These are phyloP conservation scores for Phytopythium cucurbitacearum DNA, from an alignment of 352 stramenopile species.

Conservation along the genomic window DNA sequence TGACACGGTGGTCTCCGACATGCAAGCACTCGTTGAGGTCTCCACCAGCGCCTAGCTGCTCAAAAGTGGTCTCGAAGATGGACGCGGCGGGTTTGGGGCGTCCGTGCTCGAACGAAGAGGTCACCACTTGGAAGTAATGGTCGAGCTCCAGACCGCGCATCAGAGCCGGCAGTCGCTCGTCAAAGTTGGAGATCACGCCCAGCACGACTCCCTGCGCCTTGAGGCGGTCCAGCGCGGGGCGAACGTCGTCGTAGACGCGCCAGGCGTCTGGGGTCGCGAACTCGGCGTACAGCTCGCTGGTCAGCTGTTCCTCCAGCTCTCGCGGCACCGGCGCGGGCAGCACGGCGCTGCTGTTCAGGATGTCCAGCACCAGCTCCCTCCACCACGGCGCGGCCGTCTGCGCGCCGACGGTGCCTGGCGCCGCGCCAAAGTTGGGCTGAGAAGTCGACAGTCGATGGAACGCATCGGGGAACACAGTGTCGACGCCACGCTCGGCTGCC, in stretches of 20 bases:
- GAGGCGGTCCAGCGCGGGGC: conserved; percentile 34
- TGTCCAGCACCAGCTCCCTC: conserved; percentile 40
- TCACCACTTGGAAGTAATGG: conserved; percentile 47
- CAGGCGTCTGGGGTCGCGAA: conserved; percentile 49
- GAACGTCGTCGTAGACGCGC: conserved; percentile 55
- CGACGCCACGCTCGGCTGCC: conserved; percentile 16
- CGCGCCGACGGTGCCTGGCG: neutral
- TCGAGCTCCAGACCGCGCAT: conserved; percentile 36
- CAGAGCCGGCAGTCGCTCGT: conserved; percentile 55
- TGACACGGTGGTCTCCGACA: conserved; percentile 49
- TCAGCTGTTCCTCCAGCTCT: conserved; percentile 30
- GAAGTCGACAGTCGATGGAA: conserved; percentile 25
- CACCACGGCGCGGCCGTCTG: conserved; percentile 53
- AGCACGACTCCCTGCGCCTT: conserved; percentile 17
- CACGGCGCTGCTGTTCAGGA: conserved; percentile 21
- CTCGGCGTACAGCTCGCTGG: conserved; percentile 43
- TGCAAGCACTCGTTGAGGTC: conserved; percentile 30
- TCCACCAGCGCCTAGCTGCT: conserved; percentile 10
- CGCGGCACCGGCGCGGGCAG: conserved; percentile 3
- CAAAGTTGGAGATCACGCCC: conserved; percentile 78
- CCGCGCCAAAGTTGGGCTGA: conserved; percentile 52
- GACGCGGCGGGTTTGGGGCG: conserved; percentile 42
- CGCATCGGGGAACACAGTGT: conserved; percentile 27
- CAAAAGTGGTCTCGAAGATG: conserved; percentile 63
- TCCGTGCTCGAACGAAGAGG: conserved; percentile 50